These are phyloP conservation scores for Gaeumannomyces tritici DNA, from an alignment of 2,329 filamentous ascomycete species.

Conservation along the genomic window DNA sequence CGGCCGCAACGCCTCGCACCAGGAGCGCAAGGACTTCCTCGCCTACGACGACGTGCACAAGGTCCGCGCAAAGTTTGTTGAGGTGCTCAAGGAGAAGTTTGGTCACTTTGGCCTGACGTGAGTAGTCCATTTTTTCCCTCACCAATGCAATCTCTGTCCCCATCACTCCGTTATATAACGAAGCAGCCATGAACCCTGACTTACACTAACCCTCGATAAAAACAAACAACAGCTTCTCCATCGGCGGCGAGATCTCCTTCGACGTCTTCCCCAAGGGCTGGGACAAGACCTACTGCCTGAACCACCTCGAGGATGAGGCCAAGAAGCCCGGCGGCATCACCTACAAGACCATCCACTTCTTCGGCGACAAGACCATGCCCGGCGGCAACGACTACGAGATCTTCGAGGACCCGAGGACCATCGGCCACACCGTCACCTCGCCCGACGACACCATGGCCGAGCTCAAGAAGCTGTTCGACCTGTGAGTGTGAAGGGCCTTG, in stretches of 20 bases:
- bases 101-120: constrained; percentile 75
- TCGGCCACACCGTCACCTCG: constrained; percentile 72
- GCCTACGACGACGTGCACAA: constrained; percentile 69
- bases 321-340: constrained; percentile 57
- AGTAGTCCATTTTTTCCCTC: constrained; percentile 23
- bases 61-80: constrained; percentile 68
- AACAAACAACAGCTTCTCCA: constrained; percentile 63
- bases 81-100: constrained; percentile 70
- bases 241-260: constrained; percentile 96
- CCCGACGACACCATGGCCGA: constrained; percentile 76
- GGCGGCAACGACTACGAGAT: constrained; percentile 98
- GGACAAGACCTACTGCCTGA: constrained; percentile 97
- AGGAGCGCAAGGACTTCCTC: constrained; percentile 78
- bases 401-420: constrained; percentile 69
- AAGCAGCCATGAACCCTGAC: background rate
- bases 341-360: constrained; percentile 92
- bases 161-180: too few relatives aligned
- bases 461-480: constrained; percentile 70
- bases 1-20: constrained; percentile 72
- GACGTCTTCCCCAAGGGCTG: constrained; percentile 94
- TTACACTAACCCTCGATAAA: background rate
- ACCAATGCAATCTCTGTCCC: too few relatives aligned
- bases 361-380: constrained; percentile 86
- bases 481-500: constrained; percentile 29
- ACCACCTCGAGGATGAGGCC: constrained; percentile 76